Conservation (phyloP, 768 basidiomycete genomes). For the Boletus coccyginus region DNA sequence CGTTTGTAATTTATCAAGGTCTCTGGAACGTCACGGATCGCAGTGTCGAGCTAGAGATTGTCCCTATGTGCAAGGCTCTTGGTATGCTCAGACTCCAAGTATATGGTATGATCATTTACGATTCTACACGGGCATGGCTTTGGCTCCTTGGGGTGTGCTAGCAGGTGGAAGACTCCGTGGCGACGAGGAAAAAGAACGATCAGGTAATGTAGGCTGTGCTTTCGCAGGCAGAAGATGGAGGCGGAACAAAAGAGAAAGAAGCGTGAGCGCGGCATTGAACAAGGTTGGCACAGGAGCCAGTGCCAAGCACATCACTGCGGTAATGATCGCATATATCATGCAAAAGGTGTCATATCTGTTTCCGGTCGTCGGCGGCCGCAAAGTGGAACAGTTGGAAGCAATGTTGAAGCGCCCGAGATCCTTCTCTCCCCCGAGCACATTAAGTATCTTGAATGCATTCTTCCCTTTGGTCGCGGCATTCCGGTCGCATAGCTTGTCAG, state of each 20-base stretch:
- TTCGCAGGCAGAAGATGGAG: constrained; percentile 33
- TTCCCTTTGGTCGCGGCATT: constrained; percentile 49
- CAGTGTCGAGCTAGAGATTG: constrained; percentile 44
- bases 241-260: constrained; percentile 43
- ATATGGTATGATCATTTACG: too few species aligned
- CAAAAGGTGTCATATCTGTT: constrained; percentile 54
- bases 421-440: constrained; percentile 45
- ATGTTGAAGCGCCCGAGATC: constrained; percentile 50
- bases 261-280: constrained; percentile 44
- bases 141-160: constrained; percentile 39
- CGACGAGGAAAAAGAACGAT: constrained; percentile 30
- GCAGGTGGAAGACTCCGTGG: constrained; percentile 27
- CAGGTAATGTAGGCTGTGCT: constrained; percentile 10
- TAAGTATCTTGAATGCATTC: constrained; percentile 39
- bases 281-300: constrained; percentile 51
- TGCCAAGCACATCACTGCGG: constrained; percentile 43
- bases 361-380: constrained; percentile 51
- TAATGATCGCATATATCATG: constrained; percentile 47
- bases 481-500: constrained; percentile 30
- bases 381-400: constrained; percentile 49
- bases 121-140: constrained; percentile 27
- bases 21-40: constrained; percentile 32
- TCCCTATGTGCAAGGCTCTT: constrained; percentile 28
- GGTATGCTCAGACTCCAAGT: too few species aligned
- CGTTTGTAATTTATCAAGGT: constrained; percentile 47